These are phyloP conservation scores for Metschnikowia gelsemii DNA, from an alignment of 805 yeast species.

Conservation along the genomic window DNA sequence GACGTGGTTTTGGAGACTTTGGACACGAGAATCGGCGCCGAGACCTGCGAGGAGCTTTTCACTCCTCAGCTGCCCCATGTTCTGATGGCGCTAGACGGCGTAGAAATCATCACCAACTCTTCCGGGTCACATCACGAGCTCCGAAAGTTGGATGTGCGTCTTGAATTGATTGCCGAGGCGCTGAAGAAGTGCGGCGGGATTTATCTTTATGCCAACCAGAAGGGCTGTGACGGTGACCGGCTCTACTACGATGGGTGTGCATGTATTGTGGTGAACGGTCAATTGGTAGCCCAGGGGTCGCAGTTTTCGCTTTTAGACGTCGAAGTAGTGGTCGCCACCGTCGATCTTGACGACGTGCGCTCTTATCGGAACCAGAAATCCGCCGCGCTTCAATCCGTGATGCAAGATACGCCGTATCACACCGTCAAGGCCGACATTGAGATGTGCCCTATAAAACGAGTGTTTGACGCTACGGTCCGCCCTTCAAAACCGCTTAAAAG, in stretches of 20 bases:
- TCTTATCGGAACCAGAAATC: slow-evolving; percentile 74
- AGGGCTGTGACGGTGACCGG: slow-evolving; percentile 98
- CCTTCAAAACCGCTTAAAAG: slow-evolving; percentile 52
- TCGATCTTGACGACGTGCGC: slow-evolving; percentile 89
- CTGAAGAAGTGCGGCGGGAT: slow-evolving; percentile 96
- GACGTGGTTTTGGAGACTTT: slow-evolving; percentile 83
- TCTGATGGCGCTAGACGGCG: slow-evolving; percentile 89
- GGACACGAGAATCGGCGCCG: slow-evolving; percentile 93
- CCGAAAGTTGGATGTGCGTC: slow-evolving; percentile 80
- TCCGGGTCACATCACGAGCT: slow-evolving; percentile 98
- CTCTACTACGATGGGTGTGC: slow-evolving; percentile 98
- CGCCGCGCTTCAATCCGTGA: slow-evolving; percentile 69
- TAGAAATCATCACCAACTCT: slow-evolving; percentile 94
- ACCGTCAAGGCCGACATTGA: slow-evolving; percentile 63
- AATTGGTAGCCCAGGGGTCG: slow-evolving; percentile 87
- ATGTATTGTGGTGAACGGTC: slow-evolving; percentile 86
- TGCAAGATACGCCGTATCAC: slow-evolving; percentile 44
- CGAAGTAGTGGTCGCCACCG: slow-evolving; percentile 93
- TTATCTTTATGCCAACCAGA: slow-evolving; percentile 89
- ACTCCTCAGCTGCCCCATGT: slow-evolving; percentile 97
- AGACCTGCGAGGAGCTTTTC: slow-evolving; percentile 96
- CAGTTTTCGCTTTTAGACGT: slow-evolving; percentile 91
- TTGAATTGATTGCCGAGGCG: slow-evolving; percentile 85
- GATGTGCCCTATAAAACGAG: slow-evolving; percentile 56
- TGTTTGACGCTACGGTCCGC: slow-evolving; percentile 57